Percentiles rank a stretch among this genome's conserved stretches.
These are phyloP conservation scores for Fusarium vanettenii DNA, from an alignment of 2,329 filamentous ascomycete species.

Conservation along the genomic window DNA sequence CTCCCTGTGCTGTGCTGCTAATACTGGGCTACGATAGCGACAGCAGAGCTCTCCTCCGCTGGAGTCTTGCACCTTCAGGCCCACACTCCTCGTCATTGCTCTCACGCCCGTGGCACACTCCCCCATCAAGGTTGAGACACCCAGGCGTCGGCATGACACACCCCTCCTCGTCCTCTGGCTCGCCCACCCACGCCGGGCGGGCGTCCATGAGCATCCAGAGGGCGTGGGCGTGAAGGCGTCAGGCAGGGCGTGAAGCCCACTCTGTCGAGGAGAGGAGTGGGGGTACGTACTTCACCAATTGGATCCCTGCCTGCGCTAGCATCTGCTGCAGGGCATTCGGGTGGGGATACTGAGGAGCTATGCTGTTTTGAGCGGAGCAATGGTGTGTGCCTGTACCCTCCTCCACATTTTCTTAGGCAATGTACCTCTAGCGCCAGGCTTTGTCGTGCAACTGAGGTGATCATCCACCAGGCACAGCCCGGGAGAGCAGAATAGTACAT, in stretches of 20 bases:
- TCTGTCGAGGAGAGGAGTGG: constrained; percentile 15
- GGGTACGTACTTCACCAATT: constrained; percentile 32
- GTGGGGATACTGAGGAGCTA: constrained; percentile 30
- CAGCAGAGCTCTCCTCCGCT: constrained; percentile 12
- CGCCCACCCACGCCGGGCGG: constrained; percentile 28
- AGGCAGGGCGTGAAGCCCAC: constrained; percentile 20
- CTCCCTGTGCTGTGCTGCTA: background rate
- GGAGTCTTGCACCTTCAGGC: constrained; percentile 21
- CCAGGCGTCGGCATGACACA: constrained; percentile 22
- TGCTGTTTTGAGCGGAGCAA: constrained; percentile 36
- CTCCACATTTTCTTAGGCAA: constrained; percentile 45
- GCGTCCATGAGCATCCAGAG: constrained; percentile 29
- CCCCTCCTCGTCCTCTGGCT: constrained; percentile 21
- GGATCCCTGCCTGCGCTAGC: constrained; percentile 36
- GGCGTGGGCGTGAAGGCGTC: constrained; percentile 20
- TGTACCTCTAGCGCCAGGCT: constrained; percentile 44
- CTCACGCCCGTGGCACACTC: constrained; percentile 28
- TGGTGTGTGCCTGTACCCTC: constrained; percentile 43
- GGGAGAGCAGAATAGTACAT: constrained; percentile 45
- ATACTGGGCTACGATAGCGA: background rate
- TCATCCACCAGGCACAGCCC: constrained; percentile 46
- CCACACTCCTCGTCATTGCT: constrained; percentile 19
- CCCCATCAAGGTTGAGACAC: constrained; percentile 32
- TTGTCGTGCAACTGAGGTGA: constrained; percentile 37
- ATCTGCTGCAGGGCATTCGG: constrained; percentile 46